Evolutionary conservation across 345 rosid species (phyloP).

Genomic region (Noccaea caerulescens): DNA sequence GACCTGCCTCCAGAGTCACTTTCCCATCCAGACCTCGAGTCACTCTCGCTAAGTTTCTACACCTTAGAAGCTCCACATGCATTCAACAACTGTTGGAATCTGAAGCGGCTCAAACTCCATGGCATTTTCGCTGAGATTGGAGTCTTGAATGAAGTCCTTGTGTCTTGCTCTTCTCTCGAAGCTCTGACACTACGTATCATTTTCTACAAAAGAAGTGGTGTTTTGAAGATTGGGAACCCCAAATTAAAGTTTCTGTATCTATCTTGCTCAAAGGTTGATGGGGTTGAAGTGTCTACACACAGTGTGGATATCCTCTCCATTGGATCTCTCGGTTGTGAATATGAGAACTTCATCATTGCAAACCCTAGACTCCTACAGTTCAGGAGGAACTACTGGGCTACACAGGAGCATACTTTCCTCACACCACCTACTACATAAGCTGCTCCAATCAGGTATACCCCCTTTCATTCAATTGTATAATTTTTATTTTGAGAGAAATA

Average conservation of each 20-base stretch:
- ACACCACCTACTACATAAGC: conserved; percentile 7
- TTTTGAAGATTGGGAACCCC: conserved; percentile 8
- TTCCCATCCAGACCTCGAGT: conserved; percentile 1
- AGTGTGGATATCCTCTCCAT: conserved; percentile 6
- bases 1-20: background rate
- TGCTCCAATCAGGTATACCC: conserved; percentile 8
- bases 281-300: conserved; percentile 20
- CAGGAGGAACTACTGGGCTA: conserved; percentile 14
- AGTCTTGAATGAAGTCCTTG: conserved; percentile 5
- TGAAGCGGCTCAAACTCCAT: background rate
- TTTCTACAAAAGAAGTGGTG: background rate
- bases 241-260: background rate
- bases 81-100: background rate
- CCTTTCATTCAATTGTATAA: background rate
- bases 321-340: background rate
- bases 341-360: background rate
- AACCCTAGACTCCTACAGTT: conserved; percentile 14
- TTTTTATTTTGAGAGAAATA: background rate
- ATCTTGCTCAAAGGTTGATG: background rate
- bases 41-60: background rate
- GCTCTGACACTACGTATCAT: background rate
- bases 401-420: background rate
- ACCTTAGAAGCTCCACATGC: conserved; percentile 6
- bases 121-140: background rate
- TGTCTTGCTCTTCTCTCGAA: conserved; percentile 23